Base-by-base conservation (phyloP, 179 eudicot species). In the Corrigiola litoralis region DNA sequence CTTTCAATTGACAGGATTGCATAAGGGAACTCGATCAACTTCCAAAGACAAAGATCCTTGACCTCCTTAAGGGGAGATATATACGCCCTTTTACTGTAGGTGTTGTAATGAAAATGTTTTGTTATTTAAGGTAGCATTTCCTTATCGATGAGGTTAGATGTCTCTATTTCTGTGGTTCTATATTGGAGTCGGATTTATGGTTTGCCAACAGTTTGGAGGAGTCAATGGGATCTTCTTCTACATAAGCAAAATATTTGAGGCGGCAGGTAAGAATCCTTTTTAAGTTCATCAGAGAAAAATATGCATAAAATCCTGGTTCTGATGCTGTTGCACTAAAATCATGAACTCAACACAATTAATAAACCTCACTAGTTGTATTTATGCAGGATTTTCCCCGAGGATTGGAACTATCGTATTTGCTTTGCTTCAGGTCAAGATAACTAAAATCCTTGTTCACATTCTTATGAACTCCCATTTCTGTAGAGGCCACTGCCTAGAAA, bases 1-100 rank as follows among this genome's bases (percentile, higher is more conserved):
- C 2, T 41, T 74, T 51, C 25, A 9, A 52, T 63, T 68, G 58
- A 58, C 84, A 92, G 95, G 78, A 86, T 34, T 90, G 84, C 75
- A 76, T 87, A 63, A 73, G 76, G 67, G 82, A 85, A 58, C 86
- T 90, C n/a, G 84, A 87, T 21, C 63, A 52, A 63, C 94, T 90
- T 17, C 97, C 97, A 21, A 83, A 90, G 79, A 85, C 87, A 61
- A 81, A 58, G 61, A 27, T 90, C 41, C 64, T 79, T 34, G 91
- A 92, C 68, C 76, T 92, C 81, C 90, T 92, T 72, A 87, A 87
- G 53, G 81, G 61, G 63, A 84, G 88, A 81, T 87, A 92, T 72
- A 44, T 77, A 65, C 72, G 85, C 55, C 86, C 89, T 33, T 80
- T 90, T 68, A 86, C 65, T 41, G 95, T 90, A 90, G 77, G 67